These are phyloP conservation scores for Ramularia collo-cygni DNA, from an alignment of 2,329 filamentous ascomycete genomes.

Conservation along the genomic window DNA sequence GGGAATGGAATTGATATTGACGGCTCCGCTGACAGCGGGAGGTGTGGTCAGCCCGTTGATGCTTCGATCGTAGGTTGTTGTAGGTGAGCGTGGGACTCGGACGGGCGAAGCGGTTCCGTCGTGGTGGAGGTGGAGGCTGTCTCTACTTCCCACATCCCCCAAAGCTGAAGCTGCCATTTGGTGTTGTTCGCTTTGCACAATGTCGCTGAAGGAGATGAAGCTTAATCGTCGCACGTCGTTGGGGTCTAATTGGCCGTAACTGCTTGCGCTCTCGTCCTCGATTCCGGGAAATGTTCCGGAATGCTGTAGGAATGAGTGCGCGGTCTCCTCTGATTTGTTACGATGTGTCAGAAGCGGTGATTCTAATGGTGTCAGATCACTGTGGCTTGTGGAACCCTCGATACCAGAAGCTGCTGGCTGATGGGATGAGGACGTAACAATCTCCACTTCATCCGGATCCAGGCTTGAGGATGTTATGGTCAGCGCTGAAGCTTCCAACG, in stretches of 20 bases:
- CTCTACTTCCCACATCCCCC: constrained; percentile 54
- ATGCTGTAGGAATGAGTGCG: constrained; percentile 74
- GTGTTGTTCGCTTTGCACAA: constrained; percentile 74
- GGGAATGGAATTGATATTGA: constrained; percentile 18
- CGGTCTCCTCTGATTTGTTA: constrained; percentile 17
- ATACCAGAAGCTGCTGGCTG: constrained; percentile 66
- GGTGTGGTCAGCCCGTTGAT: constrained; percentile 21
- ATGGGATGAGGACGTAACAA: constrained; percentile 78
- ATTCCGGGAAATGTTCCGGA: constrained; percentile 64
- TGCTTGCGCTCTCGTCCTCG: constrained; percentile 58
- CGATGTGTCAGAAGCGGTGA: constrained; percentile 13
- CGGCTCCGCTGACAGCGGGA: constrained; percentile 53
- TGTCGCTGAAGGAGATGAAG: constrained; percentile 95
- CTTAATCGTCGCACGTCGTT: constrained; percentile 76
- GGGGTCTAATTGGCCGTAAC: constrained; percentile 70
- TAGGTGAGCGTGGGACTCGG: constrained; percentile 54
- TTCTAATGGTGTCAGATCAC: constrained; percentile 22
- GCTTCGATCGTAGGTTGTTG: constrained; percentile 16
- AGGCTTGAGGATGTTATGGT: constrained; percentile 83
- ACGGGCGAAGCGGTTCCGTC: constrained; percentile 77
- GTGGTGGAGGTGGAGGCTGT: constrained; percentile 58
- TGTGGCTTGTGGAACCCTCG: constrained; percentile 24
- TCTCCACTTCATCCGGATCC: constrained; percentile 84
- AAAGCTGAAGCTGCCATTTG: constrained; percentile 19
- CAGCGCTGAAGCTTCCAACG: constrained; percentile 82